These are phyloP conservation scores for Rugosomyces carneus DNA, from an alignment of 1,284 basidiomycete species.

Conservation along the genomic window DNA sequence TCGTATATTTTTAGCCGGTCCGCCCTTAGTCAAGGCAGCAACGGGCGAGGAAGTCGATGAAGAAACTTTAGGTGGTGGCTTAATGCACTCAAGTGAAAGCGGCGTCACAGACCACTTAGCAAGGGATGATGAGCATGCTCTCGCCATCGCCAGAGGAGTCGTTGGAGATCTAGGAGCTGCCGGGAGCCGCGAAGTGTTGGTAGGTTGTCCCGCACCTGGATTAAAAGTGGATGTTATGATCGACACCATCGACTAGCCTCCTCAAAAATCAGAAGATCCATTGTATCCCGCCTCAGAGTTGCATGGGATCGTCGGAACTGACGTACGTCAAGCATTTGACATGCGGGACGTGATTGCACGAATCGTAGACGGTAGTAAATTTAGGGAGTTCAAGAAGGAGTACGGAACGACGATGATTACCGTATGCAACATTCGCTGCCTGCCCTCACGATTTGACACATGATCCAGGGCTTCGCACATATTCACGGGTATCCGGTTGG, in stretches of 20 bases:
- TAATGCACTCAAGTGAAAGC: conserved; percentile 92
- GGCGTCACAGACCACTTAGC: conserved; percentile 94
- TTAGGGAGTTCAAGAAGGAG: conserved; percentile 94
- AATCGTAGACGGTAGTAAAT: conserved; percentile 86
- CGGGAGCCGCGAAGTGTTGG: conserved; percentile 41
- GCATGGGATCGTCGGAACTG: conserved; percentile 88
- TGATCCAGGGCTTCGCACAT: conserved; percentile 78
- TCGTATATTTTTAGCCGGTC: conserved; percentile 93
- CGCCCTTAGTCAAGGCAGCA: conserved; percentile 91
- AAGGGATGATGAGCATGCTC: conserved; percentile 82
- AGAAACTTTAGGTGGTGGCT: conserved; percentile 85
- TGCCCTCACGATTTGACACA: neutral
- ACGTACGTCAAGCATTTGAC: conserved; percentile 84
- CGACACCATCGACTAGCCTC: conserved; percentile 37
- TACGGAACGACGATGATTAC: conserved; percentile 90
- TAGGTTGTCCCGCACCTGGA: conserved; percentile 25
- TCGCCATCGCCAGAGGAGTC: conserved; percentile 78
- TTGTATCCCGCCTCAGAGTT: conserved; percentile 78
- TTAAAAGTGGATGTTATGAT: neutral
- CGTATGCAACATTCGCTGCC: conserved; percentile 33
- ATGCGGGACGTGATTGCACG: conserved; percentile 92
- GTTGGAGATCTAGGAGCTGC: conserved; percentile 74
- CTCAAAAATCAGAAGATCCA: conserved; percentile 60
- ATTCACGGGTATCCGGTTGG: conserved; percentile 87
- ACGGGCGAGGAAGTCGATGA: conserved; percentile 93